These are phyloP conservation scores for Hypoxylon perforatum DNA, from an alignment of 495 filamentous ascomycete species.

Conservation along the genomic window DNA sequence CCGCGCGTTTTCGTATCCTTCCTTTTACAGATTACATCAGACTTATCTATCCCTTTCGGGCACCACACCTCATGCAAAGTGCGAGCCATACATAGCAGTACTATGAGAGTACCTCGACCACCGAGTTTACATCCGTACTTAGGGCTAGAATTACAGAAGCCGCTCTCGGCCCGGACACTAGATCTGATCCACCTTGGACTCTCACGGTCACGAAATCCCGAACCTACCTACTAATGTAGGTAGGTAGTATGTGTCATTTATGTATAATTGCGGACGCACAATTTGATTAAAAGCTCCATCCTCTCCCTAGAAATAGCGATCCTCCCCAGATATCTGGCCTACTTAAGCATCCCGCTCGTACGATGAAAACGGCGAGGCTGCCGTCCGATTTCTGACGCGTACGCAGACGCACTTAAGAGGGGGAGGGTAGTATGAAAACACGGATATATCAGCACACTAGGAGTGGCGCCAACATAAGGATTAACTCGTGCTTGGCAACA, in stretches of 20 bases:
- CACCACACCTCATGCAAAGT: slow-evolving; percentile 10
- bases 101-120: too few relatives aligned
- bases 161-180: slow-evolving; percentile 1
- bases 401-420: not conserved
- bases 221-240: slow-evolving; percentile 34
- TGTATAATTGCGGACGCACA: slow-evolving; percentile 14
- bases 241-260: slow-evolving; percentile 31
- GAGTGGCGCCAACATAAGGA: slow-evolving; percentile 13
- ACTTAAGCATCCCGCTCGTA: slow-evolving; percentile 7
- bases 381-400: slow-evolving; percentile 1
- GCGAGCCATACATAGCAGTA: not conserved
- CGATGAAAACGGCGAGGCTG: slow-evolving; percentile 7
- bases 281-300: slow-evolving; percentile 12
- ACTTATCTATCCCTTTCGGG: slow-evolving; percentile 5
- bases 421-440: slow-evolving; percentile 1
- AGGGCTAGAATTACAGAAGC: slow-evolving; percentile 2
- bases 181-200: slow-evolving; percentile 13
- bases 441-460: slow-evolving; percentile 19
- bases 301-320: slow-evolving; percentile 4
- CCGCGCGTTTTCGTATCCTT: slow-evolving; percentile 12
- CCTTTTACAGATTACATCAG: slow-evolving; percentile 27
- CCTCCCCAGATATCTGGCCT: not conserved
- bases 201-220: slow-evolving; percentile 10
- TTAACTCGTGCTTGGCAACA: not conserved
- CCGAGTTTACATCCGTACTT: not conserved